phyloP scores from a whole-genome alignment of 2,329 filamentous ascomycete species.

The Colletotrichum chlorophyti region DNA sequence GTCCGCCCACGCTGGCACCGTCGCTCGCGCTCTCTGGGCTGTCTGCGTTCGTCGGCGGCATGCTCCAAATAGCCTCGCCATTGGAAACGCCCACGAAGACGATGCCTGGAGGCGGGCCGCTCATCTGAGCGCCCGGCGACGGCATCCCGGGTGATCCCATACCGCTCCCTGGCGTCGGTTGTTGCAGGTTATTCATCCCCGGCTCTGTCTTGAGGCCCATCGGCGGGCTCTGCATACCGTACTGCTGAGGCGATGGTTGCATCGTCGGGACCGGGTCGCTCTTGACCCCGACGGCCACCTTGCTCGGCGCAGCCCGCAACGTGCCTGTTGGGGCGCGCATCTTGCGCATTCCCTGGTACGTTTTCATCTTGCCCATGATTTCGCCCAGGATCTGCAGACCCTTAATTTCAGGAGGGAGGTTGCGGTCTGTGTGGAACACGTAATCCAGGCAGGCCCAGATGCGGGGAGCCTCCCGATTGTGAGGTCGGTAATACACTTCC shows the following conservation, averaged over 20 bases:
- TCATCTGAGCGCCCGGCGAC: slow-evolving; percentile 20
- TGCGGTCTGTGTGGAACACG: slow-evolving; percentile 68
- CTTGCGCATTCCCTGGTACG: slow-evolving; percentile 66
- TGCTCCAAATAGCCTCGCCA: slow-evolving; percentile 53
- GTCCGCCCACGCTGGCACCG: slow-evolving; percentile 39
- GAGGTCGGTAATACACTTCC: slow-evolving; percentile 68
- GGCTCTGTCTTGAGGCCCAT: slow-evolving; percentile 29
- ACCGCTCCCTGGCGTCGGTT: slow-evolving; percentile 13
- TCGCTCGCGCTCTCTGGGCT: slow-evolving; percentile 54
- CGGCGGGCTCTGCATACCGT: slow-evolving; percentile 9
- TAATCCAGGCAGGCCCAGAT: slow-evolving; percentile 78
- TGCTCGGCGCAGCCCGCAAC: slow-evolving; percentile 43
- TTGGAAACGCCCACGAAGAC: slow-evolving; percentile 56
- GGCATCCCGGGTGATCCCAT: slow-evolving; percentile 15
- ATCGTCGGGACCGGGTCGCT: slow-evolving; percentile 32
- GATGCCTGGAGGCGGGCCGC: slow-evolving; percentile 36
- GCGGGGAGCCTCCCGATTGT: slow-evolving; percentile 64
- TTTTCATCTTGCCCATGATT: slow-evolving; percentile 64
- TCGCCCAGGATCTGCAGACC: slow-evolving; percentile 66
- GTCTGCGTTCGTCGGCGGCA: slow-evolving; percentile 45
- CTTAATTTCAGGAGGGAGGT: slow-evolving; percentile 62
- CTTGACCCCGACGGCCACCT: slow-evolving; percentile 39
- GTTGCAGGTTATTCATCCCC: slow-evolving; percentile 10
- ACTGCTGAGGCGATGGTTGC: slow-evolving; percentile 21
- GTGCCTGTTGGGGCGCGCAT: slow-evolving; percentile 59